Evolutionary conservation across 2,329 filamentous ascomycete species (phyloP), one percentile per base, ranked within the genome.

Genomic region (Fusarium duplospermum): DNA sequence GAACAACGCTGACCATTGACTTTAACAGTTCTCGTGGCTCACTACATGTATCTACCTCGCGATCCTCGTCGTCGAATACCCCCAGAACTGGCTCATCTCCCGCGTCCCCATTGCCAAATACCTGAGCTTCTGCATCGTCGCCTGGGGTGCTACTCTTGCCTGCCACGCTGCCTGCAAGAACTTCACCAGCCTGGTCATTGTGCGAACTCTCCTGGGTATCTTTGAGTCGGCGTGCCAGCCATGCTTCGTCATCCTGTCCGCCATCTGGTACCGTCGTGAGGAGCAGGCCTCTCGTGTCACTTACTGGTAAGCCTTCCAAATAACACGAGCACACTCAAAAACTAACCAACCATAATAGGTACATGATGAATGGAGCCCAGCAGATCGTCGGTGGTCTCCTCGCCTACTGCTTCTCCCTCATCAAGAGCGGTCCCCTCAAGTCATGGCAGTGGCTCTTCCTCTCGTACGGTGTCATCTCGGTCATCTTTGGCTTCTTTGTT

Each of bases 301-400:
- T 0, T 93, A 90, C 81, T 93, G 92, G 29, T 52, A 29, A 27
- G 24, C 18, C 47, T 10, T 27, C 18, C 18, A 5, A 52, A 20
- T 2, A 29, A 11, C 47, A 52, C 11, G 24, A n/a, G 13, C 47
- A 33, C 47, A 14, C 16, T 8, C 18, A 52, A 52, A 13, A 50
- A 24, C 61, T 68, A 18, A 70, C 59, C 24, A 18, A 11, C 57
- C 8, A 16, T 18, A 35, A 16, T 42, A 77, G 84, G 82, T 92
- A 93, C 81, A 93, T 93, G 90, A 93, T 93, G 91, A 94, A 93
- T 79, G 92, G 92, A 8, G 87, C 86, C 2, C 92, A 93, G 79
- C 92, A 93, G 78, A 91, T 94, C 64, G 90, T 93, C 9, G 92
- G 92, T 50, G 92, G 92, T 6, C 86, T 93, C 0, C 85, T 93